Base-by-base conservation (phyloP, 345 rosid species). In the Clausena lansium region DNA sequence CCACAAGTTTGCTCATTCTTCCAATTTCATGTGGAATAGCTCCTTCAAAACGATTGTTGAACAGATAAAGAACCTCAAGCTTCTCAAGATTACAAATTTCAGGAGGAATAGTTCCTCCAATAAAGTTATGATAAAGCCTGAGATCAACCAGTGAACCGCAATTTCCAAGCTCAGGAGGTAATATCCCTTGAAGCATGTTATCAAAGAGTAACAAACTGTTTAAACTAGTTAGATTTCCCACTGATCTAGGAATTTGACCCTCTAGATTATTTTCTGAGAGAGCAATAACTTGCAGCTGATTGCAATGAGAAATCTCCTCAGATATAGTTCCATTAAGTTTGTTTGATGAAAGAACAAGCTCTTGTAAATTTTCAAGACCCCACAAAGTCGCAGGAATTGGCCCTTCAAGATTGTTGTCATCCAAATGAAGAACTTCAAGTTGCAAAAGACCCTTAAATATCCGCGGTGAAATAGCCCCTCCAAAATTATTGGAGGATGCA, bases 161-260 rank as follows among this genome's bases (percentile, higher is more conserved):
- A 77, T 84, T 80, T 68, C 87, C 86, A 76, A 86, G 81, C 67
- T 82, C 81, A 9, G 80, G 50, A 70, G 87, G 87, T n/a, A 84
- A 65, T 28, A 81, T 30, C 13, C 87, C 87, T 28, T 61, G 62
- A 74, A 86, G 81, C 73, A 38, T 76, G 76, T 86, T 84, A 54
- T 75, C 73, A 28, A 39, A 78, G 65, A 86, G 75, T 38, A 78
- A 64, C 39, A 86, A 69, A 54, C 63, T 2, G 45, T 30, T 59
- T 60, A 86, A 71, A 71, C 62, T 35, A 20, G 67, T 70, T 24
- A 84, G 81, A 45, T 69, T 82, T 70, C 89, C 87, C 4, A 82
- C 68, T 47, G 85, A 77, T 33, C 7, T 17, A 52, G 87, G 87
- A 78, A 86, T 84, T 11, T 52, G 32, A 54, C 87, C 89, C 64